Conservation (phyloP, 306 rosid species). For the Prunus campanulata region DNA sequence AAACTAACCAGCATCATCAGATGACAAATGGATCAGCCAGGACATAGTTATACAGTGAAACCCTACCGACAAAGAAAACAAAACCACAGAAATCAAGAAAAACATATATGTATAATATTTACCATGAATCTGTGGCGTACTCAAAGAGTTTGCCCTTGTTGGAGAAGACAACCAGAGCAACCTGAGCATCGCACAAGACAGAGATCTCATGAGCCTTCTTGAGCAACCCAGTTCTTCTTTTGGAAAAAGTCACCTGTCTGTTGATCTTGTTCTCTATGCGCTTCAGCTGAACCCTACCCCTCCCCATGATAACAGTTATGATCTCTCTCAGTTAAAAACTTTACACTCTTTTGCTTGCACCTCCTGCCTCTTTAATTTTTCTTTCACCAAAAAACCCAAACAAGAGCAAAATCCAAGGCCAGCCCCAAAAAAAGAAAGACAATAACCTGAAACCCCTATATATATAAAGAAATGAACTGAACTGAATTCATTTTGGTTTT, state of each 20-base stretch:
- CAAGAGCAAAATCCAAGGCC: slow-evolving; percentile 17
- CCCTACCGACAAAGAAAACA: not conserved
- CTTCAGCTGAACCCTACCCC: slow-evolving; percentile 90
- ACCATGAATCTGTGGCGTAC: slow-evolving; percentile 89
- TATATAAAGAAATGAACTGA: slow-evolving; percentile 10
- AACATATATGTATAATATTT: not conserved
- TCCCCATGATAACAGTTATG: slow-evolving; percentile 49
- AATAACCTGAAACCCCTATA: slow-evolving; percentile 2
- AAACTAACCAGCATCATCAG: not conserved
- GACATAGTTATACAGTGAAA: not conserved
- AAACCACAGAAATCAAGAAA: not conserved
- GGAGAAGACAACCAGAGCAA: slow-evolving; percentile 84
- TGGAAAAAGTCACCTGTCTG: slow-evolving; percentile 83
- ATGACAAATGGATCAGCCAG: not conserved
- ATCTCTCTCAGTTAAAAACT: not conserved
- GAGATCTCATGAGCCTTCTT: slow-evolving; percentile 97
- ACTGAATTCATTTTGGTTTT: slow-evolving; percentile 8
- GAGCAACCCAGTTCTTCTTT: slow-evolving; percentile 74
- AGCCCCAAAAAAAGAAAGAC: slow-evolving; percentile 11
- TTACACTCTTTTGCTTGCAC: not conserved
- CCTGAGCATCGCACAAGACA: slow-evolving; percentile 95
- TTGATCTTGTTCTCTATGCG: slow-evolving; percentile 92
- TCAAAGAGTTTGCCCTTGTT: slow-evolving; percentile 86
- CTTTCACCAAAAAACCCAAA: slow-evolving; percentile 30
- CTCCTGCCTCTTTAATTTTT: not conserved